A percentile compares a stretch with the other conserved stretches of the same genome.
Conservation (phyloP, 306 rosid genomes). For the Citrullus colocynthis region DNA sequence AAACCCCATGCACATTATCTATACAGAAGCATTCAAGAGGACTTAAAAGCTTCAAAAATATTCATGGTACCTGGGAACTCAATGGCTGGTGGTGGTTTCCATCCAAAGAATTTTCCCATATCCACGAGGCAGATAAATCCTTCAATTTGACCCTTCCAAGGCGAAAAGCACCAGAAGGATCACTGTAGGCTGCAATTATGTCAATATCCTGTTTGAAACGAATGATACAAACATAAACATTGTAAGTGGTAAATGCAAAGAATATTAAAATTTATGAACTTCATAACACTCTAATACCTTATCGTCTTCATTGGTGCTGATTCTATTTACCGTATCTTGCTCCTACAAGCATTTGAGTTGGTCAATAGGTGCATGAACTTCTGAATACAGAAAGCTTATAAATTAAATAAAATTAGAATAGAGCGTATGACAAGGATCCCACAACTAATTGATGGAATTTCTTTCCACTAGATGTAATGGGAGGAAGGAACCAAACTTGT, state of each 20-base stretch:
- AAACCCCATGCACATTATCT: neutral
- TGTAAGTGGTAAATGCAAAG: slow-evolving; percentile 5
- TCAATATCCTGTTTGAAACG: slow-evolving; percentile 57
- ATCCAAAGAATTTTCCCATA: slow-evolving; percentile 61
- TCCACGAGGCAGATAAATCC: slow-evolving; percentile 82
- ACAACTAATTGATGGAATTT: neutral
- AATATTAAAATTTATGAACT: slow-evolving; percentile 1
- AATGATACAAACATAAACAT: slow-evolving; percentile 18
- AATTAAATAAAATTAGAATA: neutral
- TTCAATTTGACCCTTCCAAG: slow-evolving; percentile 65
- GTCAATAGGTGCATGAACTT: slow-evolving; percentile 12
- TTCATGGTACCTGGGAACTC: slow-evolving; percentile 43
- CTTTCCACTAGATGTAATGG: neutral
- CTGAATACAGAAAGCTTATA: neutral
- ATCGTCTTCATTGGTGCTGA: slow-evolving; percentile 32
- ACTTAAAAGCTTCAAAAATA: neutral
- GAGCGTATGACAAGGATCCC: neutral
- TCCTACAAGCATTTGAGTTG: slow-evolving; percentile 28
- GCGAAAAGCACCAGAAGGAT: slow-evolving; percentile 49
- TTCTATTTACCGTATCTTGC: slow-evolving; percentile 26
- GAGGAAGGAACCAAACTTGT: neutral
- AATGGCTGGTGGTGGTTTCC: slow-evolving; percentile 30
- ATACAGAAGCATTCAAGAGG: neutral
- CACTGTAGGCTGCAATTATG: slow-evolving; percentile 69
- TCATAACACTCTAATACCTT: slow-evolving; percentile 34